phyloP scores from a whole-genome alignment of 805 yeast genomes.

The Candida caryicola region DNA sequence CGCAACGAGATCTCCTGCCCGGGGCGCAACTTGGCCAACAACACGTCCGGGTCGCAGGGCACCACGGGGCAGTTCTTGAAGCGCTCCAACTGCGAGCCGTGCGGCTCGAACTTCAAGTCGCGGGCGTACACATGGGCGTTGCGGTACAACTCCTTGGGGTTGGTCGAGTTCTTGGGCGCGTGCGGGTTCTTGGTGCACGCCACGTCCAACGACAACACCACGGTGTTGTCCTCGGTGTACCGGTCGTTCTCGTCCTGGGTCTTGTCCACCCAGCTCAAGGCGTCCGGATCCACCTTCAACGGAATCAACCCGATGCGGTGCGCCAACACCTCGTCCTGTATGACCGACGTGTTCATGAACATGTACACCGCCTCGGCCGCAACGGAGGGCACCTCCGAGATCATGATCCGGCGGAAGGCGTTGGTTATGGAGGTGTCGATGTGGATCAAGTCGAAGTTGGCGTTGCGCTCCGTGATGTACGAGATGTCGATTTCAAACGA shows the following conservation, averaged over 20 bases:
- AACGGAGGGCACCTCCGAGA: slow-evolving; percentile 92
- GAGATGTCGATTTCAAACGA: slow-evolving; percentile 65
- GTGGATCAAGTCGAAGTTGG: slow-evolving; percentile 83
- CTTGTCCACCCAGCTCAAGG: slow-evolving; percentile 76
- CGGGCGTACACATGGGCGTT: slow-evolving; percentile 86
- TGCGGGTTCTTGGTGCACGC: slow-evolving; percentile 83
- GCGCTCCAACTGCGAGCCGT: slow-evolving; percentile 75
- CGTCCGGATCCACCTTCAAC: slow-evolving; percentile 86
- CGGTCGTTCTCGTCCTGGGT: slow-evolving; percentile 58
- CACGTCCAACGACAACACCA: slow-evolving; percentile 77
- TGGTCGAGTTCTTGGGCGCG: slow-evolving; percentile 72
- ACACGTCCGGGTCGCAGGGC: slow-evolving; percentile 83
- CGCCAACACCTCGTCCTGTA: slow-evolving; percentile 95
- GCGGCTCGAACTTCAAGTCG: slow-evolving; percentile 87
- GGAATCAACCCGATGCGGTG: slow-evolving; percentile 94
- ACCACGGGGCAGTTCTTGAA: slow-evolving; percentile 67
- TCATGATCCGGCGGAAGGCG: slow-evolving; percentile 96
- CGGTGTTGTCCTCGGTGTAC: slow-evolving; percentile 84
- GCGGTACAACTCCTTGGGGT: slow-evolving; percentile 79
- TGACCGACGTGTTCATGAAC: slow-evolving; percentile 92
- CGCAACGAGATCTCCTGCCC: slow-evolving; percentile 92
- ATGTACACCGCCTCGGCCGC: slow-evolving; percentile 91
- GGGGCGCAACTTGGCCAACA: slow-evolving; percentile 90
- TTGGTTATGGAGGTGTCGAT: slow-evolving; percentile 92
- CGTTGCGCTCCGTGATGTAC: slow-evolving; percentile 61